phyloP scores from a whole-genome alignment of 257 asterid genomes.

The Penstemon eatonii region DNA sequence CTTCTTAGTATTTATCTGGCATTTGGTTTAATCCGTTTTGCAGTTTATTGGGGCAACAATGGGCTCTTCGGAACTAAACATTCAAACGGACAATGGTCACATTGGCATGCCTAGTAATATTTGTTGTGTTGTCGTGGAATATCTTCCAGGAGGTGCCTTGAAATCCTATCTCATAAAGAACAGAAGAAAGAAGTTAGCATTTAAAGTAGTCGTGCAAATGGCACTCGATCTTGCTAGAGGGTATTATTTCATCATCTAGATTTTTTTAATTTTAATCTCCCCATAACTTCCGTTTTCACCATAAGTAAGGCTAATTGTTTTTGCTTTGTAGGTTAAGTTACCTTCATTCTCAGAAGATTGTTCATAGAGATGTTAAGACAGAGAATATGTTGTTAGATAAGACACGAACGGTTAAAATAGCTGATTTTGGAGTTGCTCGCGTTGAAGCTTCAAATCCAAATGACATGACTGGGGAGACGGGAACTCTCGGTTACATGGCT shows the following conservation, averaged over 20 bases:
- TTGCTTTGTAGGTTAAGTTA: slow-evolving; percentile 62
- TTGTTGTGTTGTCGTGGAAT: slow-evolving; percentile 84
- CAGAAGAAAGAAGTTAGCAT: slow-evolving; percentile 74
- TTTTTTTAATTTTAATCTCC: not conserved
- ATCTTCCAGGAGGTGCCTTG: slow-evolving; percentile 83
- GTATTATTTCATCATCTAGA: slow-evolving; percentile 34
- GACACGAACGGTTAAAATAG: slow-evolving; percentile 70
- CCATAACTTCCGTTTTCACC: not conserved
- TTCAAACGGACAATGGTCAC: slow-evolving; percentile 79
- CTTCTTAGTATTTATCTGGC: not conserved
- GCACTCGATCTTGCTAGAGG: slow-evolving; percentile 91
- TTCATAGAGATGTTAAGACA: slow-evolving; percentile 85
- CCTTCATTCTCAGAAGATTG: slow-evolving; percentile 82
- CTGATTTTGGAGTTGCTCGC: slow-evolving; percentile 90
- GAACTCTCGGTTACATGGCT: slow-evolving; percentile 94
- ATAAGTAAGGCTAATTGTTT: slow-evolving; percentile 9
- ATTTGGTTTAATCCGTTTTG: slow-evolving; percentile 21
- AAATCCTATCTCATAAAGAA: slow-evolving; percentile 76
- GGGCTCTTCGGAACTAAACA: slow-evolving; percentile 77
- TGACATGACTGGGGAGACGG: slow-evolving; percentile 92
- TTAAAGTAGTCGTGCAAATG: slow-evolving; percentile 78
- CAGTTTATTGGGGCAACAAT: slow-evolving; percentile 89
- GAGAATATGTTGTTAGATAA: slow-evolving; percentile 85
- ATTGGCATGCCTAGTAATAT: slow-evolving; percentile 82
- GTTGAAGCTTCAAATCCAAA: slow-evolving; percentile 89